phyloP scores from a whole-genome alignment of 371 early-diverging fungal species.

The Fennellomyces sp. region DNA sequence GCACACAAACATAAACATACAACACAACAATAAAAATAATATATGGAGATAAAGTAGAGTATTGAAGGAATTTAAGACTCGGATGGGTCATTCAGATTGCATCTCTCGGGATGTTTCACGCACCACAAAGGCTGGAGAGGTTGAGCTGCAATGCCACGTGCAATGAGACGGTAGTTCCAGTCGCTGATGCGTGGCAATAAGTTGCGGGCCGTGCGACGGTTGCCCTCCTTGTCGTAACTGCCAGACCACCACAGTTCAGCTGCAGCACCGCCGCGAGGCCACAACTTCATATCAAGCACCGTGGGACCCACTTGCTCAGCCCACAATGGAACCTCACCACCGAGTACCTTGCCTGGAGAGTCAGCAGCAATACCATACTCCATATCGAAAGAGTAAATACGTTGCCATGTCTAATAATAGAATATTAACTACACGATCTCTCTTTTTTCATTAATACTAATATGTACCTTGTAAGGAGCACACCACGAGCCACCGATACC shows the following conservation, averaged over 20 bases:
- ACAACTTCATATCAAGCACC: conserved; percentile 64
- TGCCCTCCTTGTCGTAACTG: conserved; percentile 55
- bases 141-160: conserved; percentile 69
- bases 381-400: conserved; percentile 75
- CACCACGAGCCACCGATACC: conserved; percentile 77
- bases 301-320: conserved; percentile 71
- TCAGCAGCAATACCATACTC: conserved; percentile 55
- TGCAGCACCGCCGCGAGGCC: conserved; percentile 77
- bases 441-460: not conserved
- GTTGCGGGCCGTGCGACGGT: conserved; percentile 30
- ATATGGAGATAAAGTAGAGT: not conserved
- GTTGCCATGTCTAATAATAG: conserved; percentile 71
- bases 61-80: not conserved
- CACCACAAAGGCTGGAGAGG: conserved; percentile 78
- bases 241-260: conserved; percentile 82
- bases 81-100: conserved; percentile 43
- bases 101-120: conserved; percentile 63
- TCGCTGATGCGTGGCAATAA: conserved; percentile 41
- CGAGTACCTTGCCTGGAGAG: conserved; percentile 46
- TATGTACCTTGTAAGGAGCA: conserved; percentile 41
- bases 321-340: conserved; percentile 68
- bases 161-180: conserved; percentile 56
- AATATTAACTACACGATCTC: conserved; percentile 17
- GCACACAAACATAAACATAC: not conserved
- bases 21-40: not conserved